Evolutionary conservation across 331 rosid species (phyloP).

Genomic region (Ulmus americana): DNA sequence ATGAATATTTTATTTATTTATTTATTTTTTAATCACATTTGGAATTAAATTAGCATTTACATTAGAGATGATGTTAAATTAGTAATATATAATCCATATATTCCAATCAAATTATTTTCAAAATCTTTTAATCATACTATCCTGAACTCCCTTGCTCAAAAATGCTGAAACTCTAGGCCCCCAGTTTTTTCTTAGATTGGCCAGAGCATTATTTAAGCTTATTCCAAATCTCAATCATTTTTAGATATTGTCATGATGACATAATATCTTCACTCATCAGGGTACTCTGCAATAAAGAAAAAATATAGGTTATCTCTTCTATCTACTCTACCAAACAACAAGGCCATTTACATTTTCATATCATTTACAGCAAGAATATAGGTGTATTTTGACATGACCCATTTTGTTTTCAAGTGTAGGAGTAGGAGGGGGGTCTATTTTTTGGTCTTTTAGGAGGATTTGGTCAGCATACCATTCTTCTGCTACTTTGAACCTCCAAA

Average conservation of each 20-base stretch:
- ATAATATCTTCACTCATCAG: slow-evolving; percentile 12
- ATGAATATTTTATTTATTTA: no score
- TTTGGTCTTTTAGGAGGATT: slow-evolving; percentile 27
- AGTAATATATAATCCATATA: no score
- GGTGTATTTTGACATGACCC: slow-evolving; percentile 8
- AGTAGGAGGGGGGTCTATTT: background rate
- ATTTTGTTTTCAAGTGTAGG: slow-evolving; percentile 11
- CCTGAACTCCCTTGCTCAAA: no score
- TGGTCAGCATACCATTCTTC: slow-evolving; percentile 24
- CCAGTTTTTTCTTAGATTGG: background rate
- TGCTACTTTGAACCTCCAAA: slow-evolving; percentile 4
- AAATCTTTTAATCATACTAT: no score
- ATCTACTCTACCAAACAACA: no score
- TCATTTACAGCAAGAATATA: background rate
- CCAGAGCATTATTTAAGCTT: slow-evolving; percentile 1
- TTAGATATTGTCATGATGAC: slow-evolving; percentile 40
- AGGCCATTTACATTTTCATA: no score
- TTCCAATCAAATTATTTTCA: no score
- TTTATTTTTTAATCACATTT: no score
- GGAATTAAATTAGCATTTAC: no score
- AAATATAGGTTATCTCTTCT: background rate
- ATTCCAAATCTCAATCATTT: slow-evolving; percentile 18
- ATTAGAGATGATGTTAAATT: no score
- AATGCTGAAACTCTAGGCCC: no score
- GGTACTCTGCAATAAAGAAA: slow-evolving; percentile 2